Conservation (phyloP, 2,329 filamentous ascomycete species). For the Ascochyta fabae region DNA sequence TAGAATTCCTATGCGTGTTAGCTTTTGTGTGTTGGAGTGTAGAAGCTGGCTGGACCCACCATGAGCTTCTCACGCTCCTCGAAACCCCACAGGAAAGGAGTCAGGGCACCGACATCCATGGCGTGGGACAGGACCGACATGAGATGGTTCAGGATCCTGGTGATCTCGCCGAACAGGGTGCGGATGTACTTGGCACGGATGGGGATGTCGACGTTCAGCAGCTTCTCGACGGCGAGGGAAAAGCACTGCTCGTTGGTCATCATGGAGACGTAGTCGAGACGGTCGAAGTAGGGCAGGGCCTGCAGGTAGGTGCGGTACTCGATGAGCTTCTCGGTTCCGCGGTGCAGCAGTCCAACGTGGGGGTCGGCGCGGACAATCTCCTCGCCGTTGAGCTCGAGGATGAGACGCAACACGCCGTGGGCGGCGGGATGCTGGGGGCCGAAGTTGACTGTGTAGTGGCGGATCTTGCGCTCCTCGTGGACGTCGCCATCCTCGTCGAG, state of each 20-base stretch:
- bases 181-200: conserved; percentile 96
- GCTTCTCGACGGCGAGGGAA: conserved; percentile 93
- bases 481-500: conserved; percentile 52
- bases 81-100: conserved; percentile 98
- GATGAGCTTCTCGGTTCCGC: conserved; percentile 98
- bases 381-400: conserved; percentile 96
- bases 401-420: conserved; percentile 96
- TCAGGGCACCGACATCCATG: conserved; percentile 98
- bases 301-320: conserved; percentile 99
- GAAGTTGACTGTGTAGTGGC: conserved; percentile 99
- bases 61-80: conserved; percentile 99
- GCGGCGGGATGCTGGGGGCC: conserved; percentile 98
- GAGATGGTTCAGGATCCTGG: conserved; percentile 91
- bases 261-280: conserved; percentile 99
- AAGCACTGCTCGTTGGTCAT: conserved; percentile 99
- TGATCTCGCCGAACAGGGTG: conserved; percentile 94
- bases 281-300: conserved; percentile 97
- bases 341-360: conserved; percentile 93
- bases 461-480: conserved; percentile 76
- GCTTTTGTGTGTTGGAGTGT: conserved; percentile 6
- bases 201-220: conserved; percentile 95
- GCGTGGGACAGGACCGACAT: conserved; percentile 98
- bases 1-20: conserved; percentile 83
- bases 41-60: conserved; percentile 62
- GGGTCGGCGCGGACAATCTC: conserved; percentile 96